A percentile compares a stretch with the other conserved stretches of the same genome.
phyloP scores from a whole-genome alignment of 306 rosid species.

The Rosa lucieae region DNA sequence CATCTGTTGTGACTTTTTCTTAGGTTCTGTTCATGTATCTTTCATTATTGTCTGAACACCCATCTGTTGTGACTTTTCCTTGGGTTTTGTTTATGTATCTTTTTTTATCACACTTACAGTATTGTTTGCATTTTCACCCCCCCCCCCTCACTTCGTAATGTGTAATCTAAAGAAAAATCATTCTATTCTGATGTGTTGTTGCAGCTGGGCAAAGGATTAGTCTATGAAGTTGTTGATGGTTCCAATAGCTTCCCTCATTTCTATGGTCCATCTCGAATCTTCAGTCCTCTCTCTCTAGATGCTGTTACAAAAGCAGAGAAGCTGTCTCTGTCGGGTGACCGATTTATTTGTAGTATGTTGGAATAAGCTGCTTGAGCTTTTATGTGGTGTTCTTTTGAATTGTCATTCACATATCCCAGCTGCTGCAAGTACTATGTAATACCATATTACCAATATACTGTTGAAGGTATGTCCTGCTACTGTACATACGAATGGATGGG shows the following conservation, averaged over 20 bases:
- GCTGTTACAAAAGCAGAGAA: conserved; percentile 71
- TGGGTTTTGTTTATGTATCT: background rate
- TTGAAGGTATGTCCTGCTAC: background rate
- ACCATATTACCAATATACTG: background rate
- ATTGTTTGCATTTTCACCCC: conserved; percentile 5
- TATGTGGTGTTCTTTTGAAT: background rate
- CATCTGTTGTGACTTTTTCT: background rate
- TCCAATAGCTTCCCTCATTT: conserved; percentile 78
- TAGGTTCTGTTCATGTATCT: background rate
- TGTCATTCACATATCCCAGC: background rate
- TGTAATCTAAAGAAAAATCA: background rate
- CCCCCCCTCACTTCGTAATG: background rate
- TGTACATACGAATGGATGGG: background rate
- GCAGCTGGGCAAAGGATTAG: conserved; percentile 88
- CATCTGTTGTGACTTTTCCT: background rate
- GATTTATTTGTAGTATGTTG: conserved; percentile 64
- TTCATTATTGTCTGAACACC: background rate
- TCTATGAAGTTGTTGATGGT: conserved; percentile 72
- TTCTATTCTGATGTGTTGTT: conserved; percentile 1
- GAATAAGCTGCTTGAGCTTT: conserved; percentile 20
- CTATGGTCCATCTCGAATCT: conserved; percentile 81
- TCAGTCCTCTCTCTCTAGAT: conserved; percentile 59
- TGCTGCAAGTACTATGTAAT: background rate
- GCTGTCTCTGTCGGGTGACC: conserved; percentile 52
- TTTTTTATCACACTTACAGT: background rate